Conservation (phyloP, 495 filamentous ascomycete genomes). For the Xylaria flabelliformis region DNA sequence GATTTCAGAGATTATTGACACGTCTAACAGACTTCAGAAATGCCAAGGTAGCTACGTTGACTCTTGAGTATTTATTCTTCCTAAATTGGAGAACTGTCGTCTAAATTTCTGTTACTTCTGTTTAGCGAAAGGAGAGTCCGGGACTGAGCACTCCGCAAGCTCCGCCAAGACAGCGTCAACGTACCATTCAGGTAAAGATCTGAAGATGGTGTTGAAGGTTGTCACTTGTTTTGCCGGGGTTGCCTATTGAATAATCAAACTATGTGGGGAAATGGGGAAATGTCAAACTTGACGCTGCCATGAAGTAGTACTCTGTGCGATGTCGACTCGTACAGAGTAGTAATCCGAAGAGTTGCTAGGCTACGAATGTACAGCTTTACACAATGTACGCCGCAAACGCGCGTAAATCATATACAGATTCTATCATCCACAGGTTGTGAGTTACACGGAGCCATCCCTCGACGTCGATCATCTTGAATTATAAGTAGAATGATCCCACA, state of each 20-base stretch:
- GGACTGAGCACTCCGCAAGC: slow-evolving; percentile 4
- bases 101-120: neutral
- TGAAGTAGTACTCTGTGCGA: neutral
- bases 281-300: neutral
- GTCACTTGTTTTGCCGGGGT: neutral
- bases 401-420: neutral
- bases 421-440: neutral
- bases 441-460: neutral
- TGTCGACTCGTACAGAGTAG: no score
- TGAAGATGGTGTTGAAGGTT: slow-evolving; percentile 13
- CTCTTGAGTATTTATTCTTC: neutral
- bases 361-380: slow-evolving; percentile 3
- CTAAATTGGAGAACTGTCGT: neutral
- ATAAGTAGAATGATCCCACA: slow-evolving; percentile 5
- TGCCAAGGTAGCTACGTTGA: neutral
- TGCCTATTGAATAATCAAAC: slow-evolving; percentile 14
- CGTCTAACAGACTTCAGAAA: neutral
- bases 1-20: neutral
- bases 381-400: neutral
- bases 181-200: slow-evolving; percentile 3
- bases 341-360: neutral
- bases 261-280: slow-evolving; percentile 16
- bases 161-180: slow-evolving; percentile 9
- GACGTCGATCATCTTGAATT: neutral
- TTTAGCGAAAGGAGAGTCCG: neutral